Base-by-base conservation (phyloP, 495 filamentous ascomycete genomes). In the Clohesyomyces aquaticus region DNA sequence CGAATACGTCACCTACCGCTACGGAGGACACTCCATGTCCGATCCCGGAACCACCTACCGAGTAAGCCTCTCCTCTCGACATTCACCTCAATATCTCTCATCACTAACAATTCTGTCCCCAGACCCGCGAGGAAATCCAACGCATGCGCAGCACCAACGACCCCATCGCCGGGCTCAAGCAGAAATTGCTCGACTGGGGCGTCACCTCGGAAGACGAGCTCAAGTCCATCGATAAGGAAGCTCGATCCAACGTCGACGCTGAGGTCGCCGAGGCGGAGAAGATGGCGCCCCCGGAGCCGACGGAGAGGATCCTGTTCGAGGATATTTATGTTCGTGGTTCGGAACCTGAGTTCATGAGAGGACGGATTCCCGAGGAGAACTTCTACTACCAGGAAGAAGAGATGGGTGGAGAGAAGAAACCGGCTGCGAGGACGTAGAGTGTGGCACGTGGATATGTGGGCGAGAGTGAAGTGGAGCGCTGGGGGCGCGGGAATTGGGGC, bases 11-110 rank as follows among this genome's bases (percentile, higher is more conserved):
- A 98, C 94, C 71, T 98, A 98, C 87, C 88, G 94, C 61, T 98
- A 98, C 77, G 94, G 94, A 74, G 94, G 94, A 49, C 94, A 98
- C 87, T 95, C 90, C 75, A 98, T 98, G 94, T 96, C 91, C 75
- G 94, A 98, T 77, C 94, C 94, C 59, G 94, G 94, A 76, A 98
- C 94, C 74, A 98, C 94, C 67, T 98, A 98, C 86, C 89, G 94
- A 73, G 65, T 69, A 68, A 61, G 71, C 60, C 22, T 41, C 27
- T 53, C 21, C 26, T 23, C 59, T 18, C 47, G 49, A 3, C 21
- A 61, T 6, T 6, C 43, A 4, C 2, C n/a, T 22, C 35, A 4
- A 26, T 23, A 12, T 3, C 22, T 32, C 14, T 25, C 16, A 21
- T 32, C 21, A 23, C 19, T 28, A 51, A 32, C 35, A 52, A 66